Evolutionary conservation across 2,329 filamentous ascomycete species (phyloP).

Genomic region (Claviceps fusiformis): DNA sequence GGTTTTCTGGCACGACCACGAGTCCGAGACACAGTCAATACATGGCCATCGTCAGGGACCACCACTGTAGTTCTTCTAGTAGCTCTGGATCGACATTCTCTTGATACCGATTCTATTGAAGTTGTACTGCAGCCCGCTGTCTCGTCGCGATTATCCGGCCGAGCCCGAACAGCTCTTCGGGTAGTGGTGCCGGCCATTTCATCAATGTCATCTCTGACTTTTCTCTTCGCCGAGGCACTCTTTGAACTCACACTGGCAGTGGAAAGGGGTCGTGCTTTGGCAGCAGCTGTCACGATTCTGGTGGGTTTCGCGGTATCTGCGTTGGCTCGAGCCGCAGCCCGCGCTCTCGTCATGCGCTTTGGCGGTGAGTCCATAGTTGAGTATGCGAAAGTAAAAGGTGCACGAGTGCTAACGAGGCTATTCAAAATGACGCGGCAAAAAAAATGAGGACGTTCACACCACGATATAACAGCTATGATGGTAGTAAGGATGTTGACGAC

Average conservation of each 20-base stretch:
- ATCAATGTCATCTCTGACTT: slow-evolving; percentile 38
- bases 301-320: slow-evolving; percentile 26
- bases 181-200: slow-evolving; percentile 16
- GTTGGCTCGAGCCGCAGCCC: slow-evolving; percentile 28
- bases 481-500: neutral
- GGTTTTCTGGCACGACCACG: slow-evolving; percentile 32
- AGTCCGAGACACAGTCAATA: slow-evolving; percentile 8
- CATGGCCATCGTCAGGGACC: slow-evolving; percentile 11
- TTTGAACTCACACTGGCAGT: slow-evolving; percentile 19
- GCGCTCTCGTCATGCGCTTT: slow-evolving; percentile 43
- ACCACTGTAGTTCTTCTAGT: slow-evolving; percentile 15
- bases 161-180: slow-evolving; percentile 27
- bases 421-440: slow-evolving; percentile 5
- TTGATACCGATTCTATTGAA: neutral
- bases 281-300: slow-evolving; percentile 34
- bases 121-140: slow-evolving; percentile 9
- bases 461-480: slow-evolving; percentile 6
- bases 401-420: neutral
- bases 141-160: slow-evolving; percentile 27
- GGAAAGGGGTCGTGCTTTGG: slow-evolving; percentile 30
- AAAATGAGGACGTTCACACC: slow-evolving; percentile 11
- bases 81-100: slow-evolving; percentile 13
- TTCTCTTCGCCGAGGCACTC: slow-evolving; percentile 29
- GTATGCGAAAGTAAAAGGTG: neutral
- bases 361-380: slow-evolving; percentile 39